Conservation (phyloP, 2,329 filamentous ascomycete species). For the Didymella keratinophila region DNA sequence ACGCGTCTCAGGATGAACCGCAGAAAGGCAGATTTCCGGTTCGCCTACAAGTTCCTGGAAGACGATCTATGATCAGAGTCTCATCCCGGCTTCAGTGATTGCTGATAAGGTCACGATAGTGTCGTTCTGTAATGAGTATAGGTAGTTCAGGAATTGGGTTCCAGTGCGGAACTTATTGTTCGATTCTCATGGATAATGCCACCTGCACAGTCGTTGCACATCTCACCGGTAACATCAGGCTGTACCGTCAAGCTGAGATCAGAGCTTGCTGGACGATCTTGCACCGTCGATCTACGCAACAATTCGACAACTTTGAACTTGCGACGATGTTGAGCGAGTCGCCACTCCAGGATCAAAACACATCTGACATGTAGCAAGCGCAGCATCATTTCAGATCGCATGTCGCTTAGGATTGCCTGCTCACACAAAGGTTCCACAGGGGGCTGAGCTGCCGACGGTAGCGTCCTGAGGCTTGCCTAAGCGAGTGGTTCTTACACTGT, state of each 20-base stretch:
- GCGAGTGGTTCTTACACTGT: not conserved
- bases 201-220: slow-evolving; percentile 9
- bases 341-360: not conserved
- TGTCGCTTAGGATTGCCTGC: not conserved
- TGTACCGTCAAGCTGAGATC: not conserved
- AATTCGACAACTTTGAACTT: not conserved
- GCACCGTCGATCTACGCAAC: not conserved
- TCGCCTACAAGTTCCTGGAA: slow-evolving; percentile 96
- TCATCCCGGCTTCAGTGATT: slow-evolving; percentile 2
- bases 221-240: slow-evolving; percentile 1
- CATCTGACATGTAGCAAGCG: not conserved
- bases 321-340: not conserved
- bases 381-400: not conserved
- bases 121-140: slow-evolving; percentile 45
- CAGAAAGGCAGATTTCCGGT: slow-evolving; percentile 96
- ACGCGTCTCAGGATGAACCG: slow-evolving; percentile 87
- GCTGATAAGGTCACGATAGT: slow-evolving; percentile 22
- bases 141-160: slow-evolving; percentile 42
- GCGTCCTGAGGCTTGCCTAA: not conserved
- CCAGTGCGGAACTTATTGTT: slow-evolving; percentile 32
- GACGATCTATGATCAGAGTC: slow-evolving; percentile 73
- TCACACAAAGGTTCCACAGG: not conserved
- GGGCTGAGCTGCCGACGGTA: not conserved
- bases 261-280: not conserved
- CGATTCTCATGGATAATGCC: slow-evolving; percentile 22